Percentiles rank a stretch among this genome's conserved stretches.
Conservation (phyloP, 2,329 filamentous ascomycete genomes). For the Spiromastix sp. region DNA sequence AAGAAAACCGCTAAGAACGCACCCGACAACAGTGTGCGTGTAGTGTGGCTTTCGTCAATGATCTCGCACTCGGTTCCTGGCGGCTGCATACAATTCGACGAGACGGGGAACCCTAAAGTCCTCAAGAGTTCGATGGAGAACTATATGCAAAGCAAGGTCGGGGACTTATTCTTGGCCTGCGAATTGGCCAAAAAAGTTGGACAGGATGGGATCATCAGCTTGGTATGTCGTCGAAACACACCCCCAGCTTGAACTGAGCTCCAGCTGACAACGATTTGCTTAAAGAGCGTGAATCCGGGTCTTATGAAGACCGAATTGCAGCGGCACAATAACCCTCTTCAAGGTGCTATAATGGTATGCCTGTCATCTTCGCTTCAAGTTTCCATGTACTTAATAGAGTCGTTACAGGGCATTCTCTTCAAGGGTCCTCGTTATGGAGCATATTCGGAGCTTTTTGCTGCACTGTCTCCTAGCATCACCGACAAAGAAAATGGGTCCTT, state of each 20-base stretch:
- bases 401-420: neutral
- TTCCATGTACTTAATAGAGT: neutral
- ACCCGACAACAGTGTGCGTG: slow-evolving; percentile 18
- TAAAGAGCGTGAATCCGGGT: too few relatives aligned
- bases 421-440: slow-evolving; percentile 26
- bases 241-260: too few relatives aligned
- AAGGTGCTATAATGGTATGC: too few relatives aligned
- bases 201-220: slow-evolving; percentile 10
- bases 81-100: slow-evolving; percentile 17
- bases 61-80: slow-evolving; percentile 8
- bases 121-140: slow-evolving; percentile 16
- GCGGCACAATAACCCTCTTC: too few relatives aligned
- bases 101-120: slow-evolving; percentile 16
- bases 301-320: too few relatives aligned
- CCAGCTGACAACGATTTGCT: too few relatives aligned
- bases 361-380: neutral
- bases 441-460: slow-evolving; percentile 41
- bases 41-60: slow-evolving; percentile 22
- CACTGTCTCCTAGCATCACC: slow-evolving; percentile 34
- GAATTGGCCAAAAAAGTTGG: slow-evolving; percentile 21
- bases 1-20: slow-evolving; percentile 17
- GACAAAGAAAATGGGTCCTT: slow-evolving; percentile 3
- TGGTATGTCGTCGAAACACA: slow-evolving; percentile 2
- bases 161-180: slow-evolving; percentile 23
- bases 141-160: slow-evolving; percentile 27